These are phyloP conservation scores for Urochloa ruziziensis DNA, from an alignment of 176 grass and related monocot genomes.

Conservation along the genomic window DNA sequence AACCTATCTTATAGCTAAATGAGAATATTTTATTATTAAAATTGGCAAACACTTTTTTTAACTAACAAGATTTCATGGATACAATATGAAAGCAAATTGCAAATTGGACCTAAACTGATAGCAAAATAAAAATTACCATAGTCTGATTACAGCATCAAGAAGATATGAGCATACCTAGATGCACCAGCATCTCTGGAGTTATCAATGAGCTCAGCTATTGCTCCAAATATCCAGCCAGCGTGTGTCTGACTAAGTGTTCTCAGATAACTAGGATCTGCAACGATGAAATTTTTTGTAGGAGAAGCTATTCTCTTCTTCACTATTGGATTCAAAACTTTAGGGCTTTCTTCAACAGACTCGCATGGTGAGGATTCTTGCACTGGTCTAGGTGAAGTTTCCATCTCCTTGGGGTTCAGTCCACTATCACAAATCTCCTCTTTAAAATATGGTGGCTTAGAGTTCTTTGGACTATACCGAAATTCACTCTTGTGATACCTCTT, in stretches of 20 bases:
- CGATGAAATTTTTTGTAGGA: conserved; percentile 55
- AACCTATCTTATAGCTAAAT: not conserved
- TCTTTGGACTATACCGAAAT: conserved; percentile 3
- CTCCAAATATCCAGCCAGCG: conserved; percentile 91
- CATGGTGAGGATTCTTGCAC: conserved; percentile 37
- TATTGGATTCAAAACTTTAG: conserved; percentile 29
- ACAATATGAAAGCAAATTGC: not conserved
- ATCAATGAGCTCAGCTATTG: conserved; percentile 87
- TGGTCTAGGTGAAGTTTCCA: conserved; percentile 16
- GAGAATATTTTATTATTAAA: not conserved
- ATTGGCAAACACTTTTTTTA: conserved; percentile 17
- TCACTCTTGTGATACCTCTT: not conserved
- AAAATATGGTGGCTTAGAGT: conserved; percentile 5
- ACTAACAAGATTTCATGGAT: not conserved
- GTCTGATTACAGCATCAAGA: conserved; percentile 6
- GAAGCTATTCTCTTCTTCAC: conserved; percentile 21
- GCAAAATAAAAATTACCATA: not conserved
- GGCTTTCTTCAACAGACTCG: conserved; percentile 45
- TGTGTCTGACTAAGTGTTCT: conserved; percentile 83
- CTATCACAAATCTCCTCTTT: conserved; percentile 55
- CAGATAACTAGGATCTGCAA: conserved; percentile 76
- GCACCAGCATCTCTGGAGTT: conserved; percentile 87
- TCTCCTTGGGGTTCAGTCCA: conserved; percentile 26
- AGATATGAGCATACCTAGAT: conserved; percentile 50
- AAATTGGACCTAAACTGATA: not conserved